Conservation (phyloP, 179 eudicot species). For the Pouteria campechiana region DNA sequence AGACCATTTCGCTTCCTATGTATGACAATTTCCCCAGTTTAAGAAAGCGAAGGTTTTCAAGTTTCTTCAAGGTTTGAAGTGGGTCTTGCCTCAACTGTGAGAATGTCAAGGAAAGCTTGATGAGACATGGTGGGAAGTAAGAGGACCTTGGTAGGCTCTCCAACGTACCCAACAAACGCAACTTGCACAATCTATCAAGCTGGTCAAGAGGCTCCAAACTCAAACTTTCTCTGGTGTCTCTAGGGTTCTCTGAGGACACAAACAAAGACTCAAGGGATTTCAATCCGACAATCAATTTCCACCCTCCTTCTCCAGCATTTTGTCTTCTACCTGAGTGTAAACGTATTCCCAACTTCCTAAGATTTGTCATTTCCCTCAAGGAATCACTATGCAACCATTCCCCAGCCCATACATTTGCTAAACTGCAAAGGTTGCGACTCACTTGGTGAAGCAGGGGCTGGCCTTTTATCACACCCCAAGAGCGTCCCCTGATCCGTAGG, state of each 20-base stretch:
- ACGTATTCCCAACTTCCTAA: no score
- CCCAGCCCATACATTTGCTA: neutral
- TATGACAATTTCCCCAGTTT: constrained; percentile 3
- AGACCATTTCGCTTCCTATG: constrained; percentile 1
- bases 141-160: no score
- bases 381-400: no score
- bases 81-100: constrained; percentile 10
- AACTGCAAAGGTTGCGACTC: no score
- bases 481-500: constrained; percentile 4
- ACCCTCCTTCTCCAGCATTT: no score
- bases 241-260: neutral
- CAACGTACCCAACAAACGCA: neutral
- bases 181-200: neutral
- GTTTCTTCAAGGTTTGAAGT: constrained; percentile 3
- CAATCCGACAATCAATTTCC: no score
- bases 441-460: no score
- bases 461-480: no score
- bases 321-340: no score
- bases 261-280: no score
- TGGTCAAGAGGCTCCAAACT: neutral
- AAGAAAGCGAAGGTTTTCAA: neutral
- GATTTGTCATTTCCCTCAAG: no score
- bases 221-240: neutral
- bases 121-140: neutral
- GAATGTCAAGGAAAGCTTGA: constrained; percentile 1